Base-by-base conservation (phyloP, 768 basidiomycete genomes). In the Coprinellus aureogranulatus region DNA sequence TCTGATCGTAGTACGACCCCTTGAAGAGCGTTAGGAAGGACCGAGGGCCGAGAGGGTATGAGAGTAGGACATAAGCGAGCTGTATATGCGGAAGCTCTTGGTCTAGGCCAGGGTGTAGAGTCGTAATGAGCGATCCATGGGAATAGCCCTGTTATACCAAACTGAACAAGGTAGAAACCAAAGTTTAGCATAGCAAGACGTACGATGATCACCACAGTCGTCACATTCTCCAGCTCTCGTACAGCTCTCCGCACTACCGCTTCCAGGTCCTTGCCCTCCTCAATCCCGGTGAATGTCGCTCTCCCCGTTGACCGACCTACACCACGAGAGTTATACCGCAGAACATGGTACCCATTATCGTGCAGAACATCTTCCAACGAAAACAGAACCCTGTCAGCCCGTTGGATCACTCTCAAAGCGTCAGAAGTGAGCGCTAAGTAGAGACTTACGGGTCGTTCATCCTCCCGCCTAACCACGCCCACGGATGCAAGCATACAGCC, bases 381-480 rank as follows among this genome's bases (percentile, higher is more conserved):
- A 18, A 68, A 55, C 10, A 84, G 70, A 8, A 83, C 82, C 20
- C 84, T 87, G 59, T 50, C 10, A 62, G 59, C 51, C 8, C 16
- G 31, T 28, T 27, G 2, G 8, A 28, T 20, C 23, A 16, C 27
- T 28, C 6, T 49, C 16, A 49, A 28, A 18, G 31, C 20, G 25
- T 28, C 3, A 51, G 27, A 27, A 59, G 44, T 23, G 55, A 37
- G 30, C 28, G 30, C n/a, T n/a, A n/a, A n/a, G n/a, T n/a, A 37
- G 47, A 51, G 55, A 78, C 89, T 65, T 68, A 92, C 91, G 86
- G 81, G 64, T 93, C 90, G 61, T 85, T 68, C 83, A 87, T 89
- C 51, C 73, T 77, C 16, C 90, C 91, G 1, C 91, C 90, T 0
- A 92, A 77, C 80, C 90, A 84, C n/a, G 88, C 86, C 90, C 90